Evolutionary conservation across 495 filamentous ascomycete species (phyloP), one percentile per base, ranked within the genome.

Genomic region (Durotheca rogersii): DNA sequence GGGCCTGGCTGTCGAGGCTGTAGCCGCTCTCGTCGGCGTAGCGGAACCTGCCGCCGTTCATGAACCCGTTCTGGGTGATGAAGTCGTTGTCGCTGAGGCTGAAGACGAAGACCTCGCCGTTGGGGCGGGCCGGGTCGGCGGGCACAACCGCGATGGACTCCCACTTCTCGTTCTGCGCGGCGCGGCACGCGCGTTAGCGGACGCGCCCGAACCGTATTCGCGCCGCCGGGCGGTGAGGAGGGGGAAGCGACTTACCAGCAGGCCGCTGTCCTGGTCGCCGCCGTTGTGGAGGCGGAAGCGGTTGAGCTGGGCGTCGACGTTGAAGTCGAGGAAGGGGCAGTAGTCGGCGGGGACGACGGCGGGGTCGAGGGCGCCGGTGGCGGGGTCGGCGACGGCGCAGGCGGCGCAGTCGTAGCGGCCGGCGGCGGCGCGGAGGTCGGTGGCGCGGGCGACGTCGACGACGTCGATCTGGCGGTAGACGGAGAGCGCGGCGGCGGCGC

Each of bases 71-170:
- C 65, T 90, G 82, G 3, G 87, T 90, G 36, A 90, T 83, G 53
- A 90, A 89, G 64, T 91, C 87, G 65, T 93, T 89, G 56, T 91
- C 88, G 53, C 77, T 84, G 21, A 87, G 62, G 21, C 76, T 79
- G 53, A 90, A 79, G 43, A 90, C 65, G 65, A 80, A 89, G 58
- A 78, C 90, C 69, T 88, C 85, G 29, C 79, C 73, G 40, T 71
- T 67, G 3, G 62, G 46, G 2, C 53, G 32, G 35, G 56, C 47
- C 2, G 68, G 71, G 55, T 84, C 74, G 7, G 83, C 83, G 0
- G 87, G 85, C 5, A 84, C 73, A 36, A 88, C 60, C 6, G 81
- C 78, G 19, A 93, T 60, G 27, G 77, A 76, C 72, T 93, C 87
- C 88, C 87, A 93, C 62, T 91, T 93, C 74, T 91, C 88, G 64